Evolutionary conservation across 2,329 filamentous ascomycete species (phyloP), one percentile per base, ranked within the genome.

Genomic region (Aspergillus oerlinghausenensis): DNA sequence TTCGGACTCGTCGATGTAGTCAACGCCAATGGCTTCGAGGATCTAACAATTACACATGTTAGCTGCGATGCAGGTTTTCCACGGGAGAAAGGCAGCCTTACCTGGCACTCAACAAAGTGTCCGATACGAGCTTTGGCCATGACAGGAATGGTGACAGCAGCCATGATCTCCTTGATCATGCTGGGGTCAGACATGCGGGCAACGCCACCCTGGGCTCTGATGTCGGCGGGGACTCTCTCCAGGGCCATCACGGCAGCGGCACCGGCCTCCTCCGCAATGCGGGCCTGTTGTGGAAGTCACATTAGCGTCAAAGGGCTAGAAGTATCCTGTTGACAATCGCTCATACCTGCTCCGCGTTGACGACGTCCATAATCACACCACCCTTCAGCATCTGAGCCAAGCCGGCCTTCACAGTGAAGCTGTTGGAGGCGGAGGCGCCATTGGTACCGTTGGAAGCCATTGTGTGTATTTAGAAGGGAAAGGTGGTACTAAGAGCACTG

Each of bases 71-170:
- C 6, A 21, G n/a, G 28, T 21, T 47, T 21, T 40, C n/a, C 8
- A 40, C 14, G 10, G 21, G 25, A 43, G 35, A 8, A 35, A 35
- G 47, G 48, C 23, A 26, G 38, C 67, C 71, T 54, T 77, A 85
- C 83, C 82, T 90, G 93, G 80, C 92, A 97, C 81, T 99, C 94
- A 68, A 97, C 93, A 66, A 97, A 92, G 79, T 99, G 94, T 40
- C 94, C 94, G 73, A 97, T 99, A 72, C 94, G 86, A 25, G 93
- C 93, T 80, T 99, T 99, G 62, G 94, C 94, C 94, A 99, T 97
- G 75, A 99, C 94, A 67, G 94, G 94, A 68, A 97, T 97, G 54
- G 93, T 97, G 49, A 97, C 94, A 43, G 92, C 87, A 3, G 83
- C 85, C 86, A 97, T 95, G 74, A 99, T 97, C 75, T 92, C 90